phyloP scores from a whole-genome alignment of 2,329 filamentous ascomycete genomes.

The Drechmeria coniospora region DNA sequence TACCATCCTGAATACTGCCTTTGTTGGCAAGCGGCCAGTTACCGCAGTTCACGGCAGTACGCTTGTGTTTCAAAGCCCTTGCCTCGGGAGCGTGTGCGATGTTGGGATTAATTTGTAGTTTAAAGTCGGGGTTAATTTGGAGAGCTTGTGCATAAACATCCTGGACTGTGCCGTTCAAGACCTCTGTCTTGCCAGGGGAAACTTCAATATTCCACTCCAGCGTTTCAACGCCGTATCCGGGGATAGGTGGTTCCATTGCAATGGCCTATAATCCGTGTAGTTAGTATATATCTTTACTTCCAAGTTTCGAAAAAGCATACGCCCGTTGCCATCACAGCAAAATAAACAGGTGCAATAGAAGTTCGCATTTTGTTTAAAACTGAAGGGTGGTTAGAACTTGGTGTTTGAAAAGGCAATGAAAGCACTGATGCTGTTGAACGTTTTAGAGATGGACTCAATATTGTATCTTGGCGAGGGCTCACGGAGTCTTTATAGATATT shows the following conservation, averaged over 20 bases:
- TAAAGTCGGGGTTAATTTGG: conserved; percentile 4
- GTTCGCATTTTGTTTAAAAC: no score
- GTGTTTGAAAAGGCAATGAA: no score
- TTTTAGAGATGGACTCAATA: no score
- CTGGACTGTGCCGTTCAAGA: conserved; percentile 7
- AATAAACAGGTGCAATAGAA: no score
- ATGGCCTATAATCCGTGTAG: neutral
- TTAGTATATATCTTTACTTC: neutral
- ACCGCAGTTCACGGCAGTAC: neutral
- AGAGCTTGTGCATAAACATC: conserved; percentile 5
- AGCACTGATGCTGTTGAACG: no score
- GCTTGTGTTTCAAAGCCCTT: neutral
- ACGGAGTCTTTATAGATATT: no score
- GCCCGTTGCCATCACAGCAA: neutral
- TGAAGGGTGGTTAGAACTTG: no score
- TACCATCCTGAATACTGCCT: neutral
- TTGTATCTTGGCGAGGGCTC: no score
- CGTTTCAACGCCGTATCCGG: neutral
- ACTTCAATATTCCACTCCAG: conserved; percentile 2
- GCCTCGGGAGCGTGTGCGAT: conserved; percentile 2
- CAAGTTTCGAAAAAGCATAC: neutral
- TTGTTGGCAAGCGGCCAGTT: neutral
- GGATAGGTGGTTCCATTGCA: neutral
- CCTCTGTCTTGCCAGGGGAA: conserved; percentile 2
- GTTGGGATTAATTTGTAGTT: no score